Base-by-base conservation (phyloP, 2,329 filamentous ascomycete species). In the Didymella arachidicola region DNA sequence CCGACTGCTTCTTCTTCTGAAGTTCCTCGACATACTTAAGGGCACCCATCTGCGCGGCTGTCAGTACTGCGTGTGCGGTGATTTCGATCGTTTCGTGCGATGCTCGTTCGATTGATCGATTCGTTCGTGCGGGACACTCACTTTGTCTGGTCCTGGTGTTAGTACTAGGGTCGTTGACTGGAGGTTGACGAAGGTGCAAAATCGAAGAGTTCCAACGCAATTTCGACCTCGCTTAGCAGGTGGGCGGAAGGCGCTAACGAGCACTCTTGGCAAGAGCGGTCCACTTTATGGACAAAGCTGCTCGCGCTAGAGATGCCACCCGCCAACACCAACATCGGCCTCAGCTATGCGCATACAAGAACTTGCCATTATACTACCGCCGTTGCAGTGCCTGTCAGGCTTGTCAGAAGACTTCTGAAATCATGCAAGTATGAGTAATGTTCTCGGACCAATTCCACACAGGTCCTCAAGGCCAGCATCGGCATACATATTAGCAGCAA, bases 1-100 rank as follows among this genome's bases (percentile, higher is more conserved):
- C 95, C 83, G 92, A 97, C 90, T 99, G 95, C 93, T 99, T 99
- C 92, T 97, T 97, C 93, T 99, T 98, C 84, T 97, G 93, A 87
- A 99, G 91, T 89, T 99, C 95, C 89, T 99, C 96, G 86, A 99
- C 92, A 87, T 79, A 99, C 87, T 99, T 99, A 84, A 97, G 92
- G 87, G 94, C 94, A 91, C 95, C 95, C 95, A 97, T 97, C 88
- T 94, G 66, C 65, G 42, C 34, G 43, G 55, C 39, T 64, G 65
- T 74, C 62, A 73, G 70, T 67, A 48, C 48, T 44, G 50, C 41
- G 50, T 54, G 39, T 54, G 25, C 26, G 51, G 34, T 46, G 7
- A 26, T 27, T 48, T 32, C 47, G 26, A 32, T 60, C 48, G 19
- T 52, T 53, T 32, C 25, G 14, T 54, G 41, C 36, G 50, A 18